Evolutionary conservation across 2,329 filamentous ascomycete genomes (phyloP).

Genomic region (Davidsoniella eucalypti): DNA sequence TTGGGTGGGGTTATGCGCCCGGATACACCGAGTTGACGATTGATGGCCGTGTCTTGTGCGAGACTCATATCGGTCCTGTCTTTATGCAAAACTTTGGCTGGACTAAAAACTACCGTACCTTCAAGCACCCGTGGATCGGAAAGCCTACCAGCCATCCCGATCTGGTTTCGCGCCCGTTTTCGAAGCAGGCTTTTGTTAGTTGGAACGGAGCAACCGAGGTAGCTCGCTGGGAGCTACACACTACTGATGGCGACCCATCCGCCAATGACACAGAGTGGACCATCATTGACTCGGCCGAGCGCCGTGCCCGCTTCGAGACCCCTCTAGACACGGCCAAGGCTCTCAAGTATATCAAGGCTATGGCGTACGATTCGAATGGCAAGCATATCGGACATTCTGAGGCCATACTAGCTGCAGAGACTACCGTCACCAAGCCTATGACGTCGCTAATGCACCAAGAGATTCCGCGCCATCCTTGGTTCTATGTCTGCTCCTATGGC

Average conservation of each 20-base stretch:
- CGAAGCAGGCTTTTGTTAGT: constrained; percentile 28
- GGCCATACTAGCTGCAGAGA: background rate
- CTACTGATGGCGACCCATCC: constrained; percentile 17
- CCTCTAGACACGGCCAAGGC: constrained; percentile 14
- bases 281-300: constrained; percentile 20
- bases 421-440: constrained; percentile 1
- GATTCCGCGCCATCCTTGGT: constrained; percentile 2
- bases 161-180: constrained; percentile 16
- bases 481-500: background rate
- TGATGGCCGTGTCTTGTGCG: constrained; percentile 35
- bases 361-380: background rate
- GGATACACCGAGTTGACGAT: constrained; percentile 30
- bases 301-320: constrained; percentile 30
- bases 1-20: constrained; percentile 39
- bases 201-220: constrained; percentile 37
- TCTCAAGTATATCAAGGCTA: background rate
- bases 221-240: constrained; percentile 32
- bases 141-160: constrained; percentile 20
- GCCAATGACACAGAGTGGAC: constrained; percentile 21
- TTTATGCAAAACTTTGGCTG: constrained; percentile 19
- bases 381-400: background rate
- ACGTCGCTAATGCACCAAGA: constrained; percentile 6
- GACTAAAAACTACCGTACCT: constrained; percentile 36
- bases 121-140: constrained; percentile 37
- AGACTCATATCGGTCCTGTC: constrained; percentile 29